Evolutionary conservation across 768 basidiomycete genomes (phyloP), one percentile per base, ranked within the genome.

Genomic region (Lactarius deliciosus): DNA sequence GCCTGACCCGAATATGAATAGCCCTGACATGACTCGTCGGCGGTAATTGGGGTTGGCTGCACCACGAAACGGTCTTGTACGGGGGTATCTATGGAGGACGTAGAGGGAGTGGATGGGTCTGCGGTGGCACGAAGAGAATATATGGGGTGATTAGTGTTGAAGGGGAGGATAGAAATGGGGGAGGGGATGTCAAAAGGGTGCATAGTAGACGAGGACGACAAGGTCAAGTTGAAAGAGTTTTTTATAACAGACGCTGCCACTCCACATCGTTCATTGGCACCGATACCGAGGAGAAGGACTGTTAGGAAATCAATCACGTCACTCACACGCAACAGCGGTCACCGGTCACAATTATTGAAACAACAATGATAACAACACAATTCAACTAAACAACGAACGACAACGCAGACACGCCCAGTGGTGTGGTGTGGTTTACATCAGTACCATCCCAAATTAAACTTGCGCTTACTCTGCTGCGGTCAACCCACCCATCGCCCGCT

Each of bases 401-500:
- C 45, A 47, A 25, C 22, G 22, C 50, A 11, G 11, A 15, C 22
- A 25, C 50, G 50, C 22, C n/a, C n/a, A n/a, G 13, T 3, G 32
- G 22, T n/a, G 45, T 45, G 20, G 45, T n/a, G 45, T 45, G 20
- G 43, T 45, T 20, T 45, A 45, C 43, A 45, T 45, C 43, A 45
- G 25, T 9, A n/a, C 30, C 50, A n/a, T n/a, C n/a, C n/a, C n/a
- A n/a, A n/a, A n/a, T n/a, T n/a, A n/a, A 38, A 57, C 57, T 57
- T 61, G 50, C 56, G 65, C 70, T 84, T 77, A 92, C 81, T 92
- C 90, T 61, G 87, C 87, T 65, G 90, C 86, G 60, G 85, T 80
- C 72, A 92, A 81, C 58, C 87, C 84, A 72, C 86, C 87, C 87
- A 92, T 88, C 28, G 86, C 86, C 79, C 87, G 84, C 77, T 91